Evolutionary conservation across 768 basidiomycete species (phyloP), one percentile per base, ranked within the genome.

Genomic region (Exidia glandulosa): DNA sequence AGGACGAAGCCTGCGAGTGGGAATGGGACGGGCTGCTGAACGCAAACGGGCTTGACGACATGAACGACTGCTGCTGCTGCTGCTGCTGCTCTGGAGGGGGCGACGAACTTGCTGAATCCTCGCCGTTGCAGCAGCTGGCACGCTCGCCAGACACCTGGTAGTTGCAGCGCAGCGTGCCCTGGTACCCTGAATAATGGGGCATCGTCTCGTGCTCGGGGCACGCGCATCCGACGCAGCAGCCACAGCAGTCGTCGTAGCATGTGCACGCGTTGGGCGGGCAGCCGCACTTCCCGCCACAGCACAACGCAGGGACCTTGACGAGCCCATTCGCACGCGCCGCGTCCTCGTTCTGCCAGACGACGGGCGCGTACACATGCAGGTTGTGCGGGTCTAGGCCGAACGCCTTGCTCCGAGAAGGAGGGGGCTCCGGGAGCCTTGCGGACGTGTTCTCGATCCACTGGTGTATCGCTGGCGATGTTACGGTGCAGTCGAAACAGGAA

Each of bases 381-480:
- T 85, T 77, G 69, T 76, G 78, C 0, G 80, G 79, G 69, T 86
- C 81, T 41, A 84, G 66, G 16, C 66, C 65, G 33, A 73, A 62
- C 2, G 72, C 75, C 32, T 76, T 78, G 25, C 73, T 73, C 63
- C 75, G 69, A 5, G 64, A 60, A 2, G 84, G 83, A 1, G 82
- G 81, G 10, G 50, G 50, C 30, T 54, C 50, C 13, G 73, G 72
- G n/a, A 87, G 87, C n/a, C 87, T 76, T 4, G 83, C 72, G n/a
- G 87, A 84, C 2, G 84, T 85, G 31, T 78, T 77, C 32, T 84
- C 81, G 61, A 87, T 82, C 71, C 89, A 89, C 52, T 73, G 73
- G 60, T 88, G 56, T 48, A 52, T 65, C 32, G 62, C 56, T 37
- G 57, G 62, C 34, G 60, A 47, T 31, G 61, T 33, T 56, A 63